Evolutionary conservation across 2,329 filamentous ascomycete species (phyloP), one percentile per base, ranked within the genome.

Genomic region (Ilyonectria destructans): DNA sequence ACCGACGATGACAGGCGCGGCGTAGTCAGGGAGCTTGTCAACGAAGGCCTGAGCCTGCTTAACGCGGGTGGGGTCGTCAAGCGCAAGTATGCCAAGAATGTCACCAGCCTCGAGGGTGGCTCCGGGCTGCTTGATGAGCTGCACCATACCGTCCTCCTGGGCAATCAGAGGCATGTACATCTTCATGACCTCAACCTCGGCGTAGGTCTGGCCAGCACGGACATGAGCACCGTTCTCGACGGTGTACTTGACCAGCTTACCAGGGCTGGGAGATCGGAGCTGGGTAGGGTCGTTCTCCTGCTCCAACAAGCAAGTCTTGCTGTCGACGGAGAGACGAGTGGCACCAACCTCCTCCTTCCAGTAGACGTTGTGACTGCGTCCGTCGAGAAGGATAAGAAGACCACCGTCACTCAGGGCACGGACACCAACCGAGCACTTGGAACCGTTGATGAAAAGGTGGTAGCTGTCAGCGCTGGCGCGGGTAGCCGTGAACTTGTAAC

Each of bases 121-220:
- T 81, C 96, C 96, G 70, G 96, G 96, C 85, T 98, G 96, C 90
- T 99, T 99, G 87, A 99, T 97, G 77, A 99, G 90, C 85, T 98
- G 96, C 64, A 99, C 96, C 62, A 97, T 89, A 86, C 96, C 96
- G 77, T 97, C 96, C 82, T 99, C 96, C 80, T 95, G 92, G 3
- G 96, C 93, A 69, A 99, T 89, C 62, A 99, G 88, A 78, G 96
- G 96, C 96, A 99, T 99, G 89, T 98, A 98, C 96, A 99, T 99
- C 89, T 99, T 99, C 96, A 99, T 99, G 83, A 99, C 96, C 84
- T 99, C 96, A 46, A 99, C 96, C 82, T 99, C 96, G 63, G 96
- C 96, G 79, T 95, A 99, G 37, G 96, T 87, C 82, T 98, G 93
- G 65, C 96, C 96, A 75, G 97, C 94, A 82, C 90, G 92, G 82